A percentile compares a stretch with the other conserved stretches of the same genome.
Evolutionary conservation across 192 early-diverging fungal genomes (phyloP).

Genomic region (Entomortierella lignicola): DNA sequence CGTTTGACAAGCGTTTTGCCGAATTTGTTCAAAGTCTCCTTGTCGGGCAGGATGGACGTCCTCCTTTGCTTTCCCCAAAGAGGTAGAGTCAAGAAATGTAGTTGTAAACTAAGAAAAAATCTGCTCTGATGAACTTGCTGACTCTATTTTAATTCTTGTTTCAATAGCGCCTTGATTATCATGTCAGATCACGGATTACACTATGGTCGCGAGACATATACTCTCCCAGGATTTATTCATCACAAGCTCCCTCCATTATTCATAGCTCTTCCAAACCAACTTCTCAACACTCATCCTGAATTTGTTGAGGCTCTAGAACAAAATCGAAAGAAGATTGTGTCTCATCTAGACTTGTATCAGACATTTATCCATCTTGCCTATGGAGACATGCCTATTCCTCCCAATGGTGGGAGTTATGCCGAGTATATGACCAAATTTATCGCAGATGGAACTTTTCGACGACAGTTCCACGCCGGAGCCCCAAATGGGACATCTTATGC

Average conservation of each 20-base stretch:
- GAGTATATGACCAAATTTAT: constrained; percentile 36
- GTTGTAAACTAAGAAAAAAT: too few relatives aligned
- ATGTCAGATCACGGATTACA: constrained; percentile 55
- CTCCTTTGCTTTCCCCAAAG: constrained; percentile 34
- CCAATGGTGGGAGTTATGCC: constrained; percentile 2
- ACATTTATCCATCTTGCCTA: constrained; percentile 53
- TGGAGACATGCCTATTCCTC: constrained; percentile 21
- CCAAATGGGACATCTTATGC: constrained; percentile 43
- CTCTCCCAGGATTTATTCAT: constrained; percentile 48
- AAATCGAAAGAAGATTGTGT: constrained; percentile 35
- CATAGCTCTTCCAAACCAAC: constrained; percentile 31
- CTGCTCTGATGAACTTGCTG: too few relatives aligned
- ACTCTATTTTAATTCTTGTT: not conserved
- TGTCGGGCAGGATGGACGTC: constrained; percentile 27
- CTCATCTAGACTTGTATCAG: constrained; percentile 49
- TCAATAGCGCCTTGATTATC: constrained; percentile 38
- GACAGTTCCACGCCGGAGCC: constrained; percentile 18
- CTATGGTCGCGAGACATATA: constrained; percentile 52
- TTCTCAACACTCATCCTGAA: constrained; percentile 21
- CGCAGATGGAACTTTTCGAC: constrained; percentile 34
- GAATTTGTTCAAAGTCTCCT: constrained; percentile 18
- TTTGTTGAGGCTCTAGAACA: constrained; percentile 17
- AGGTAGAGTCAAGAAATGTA: constrained; percentile 28
- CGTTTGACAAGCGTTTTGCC: constrained; percentile 33
- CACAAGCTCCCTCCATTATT: constrained; percentile 53